Evolutionary conservation across 2,329 filamentous ascomycete genomes (phyloP).

Genomic region (Cadophora sp.): DNA sequence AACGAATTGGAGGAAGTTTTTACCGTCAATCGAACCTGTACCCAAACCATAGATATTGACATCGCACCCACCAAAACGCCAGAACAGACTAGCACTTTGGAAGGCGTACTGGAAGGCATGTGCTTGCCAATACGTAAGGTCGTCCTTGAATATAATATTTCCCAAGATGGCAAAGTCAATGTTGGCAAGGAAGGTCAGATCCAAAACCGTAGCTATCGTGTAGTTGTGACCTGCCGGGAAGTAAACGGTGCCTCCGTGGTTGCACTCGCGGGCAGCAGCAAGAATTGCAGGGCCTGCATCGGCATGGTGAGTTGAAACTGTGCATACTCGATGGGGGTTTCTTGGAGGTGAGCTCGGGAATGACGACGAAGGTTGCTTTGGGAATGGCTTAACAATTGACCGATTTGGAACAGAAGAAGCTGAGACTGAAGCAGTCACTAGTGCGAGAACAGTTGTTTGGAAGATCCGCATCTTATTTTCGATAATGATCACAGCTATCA

Average conservation of each 20-base stretch:
- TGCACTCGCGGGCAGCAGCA: conserved; percentile 57
- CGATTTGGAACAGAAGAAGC: no score
- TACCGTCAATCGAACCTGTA: conserved; percentile 39
- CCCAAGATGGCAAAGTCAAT: conserved; percentile 58
- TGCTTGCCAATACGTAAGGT: conserved; percentile 64
- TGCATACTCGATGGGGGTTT: neutral
- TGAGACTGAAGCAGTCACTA: no score
- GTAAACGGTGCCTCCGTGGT: conserved; percentile 63
- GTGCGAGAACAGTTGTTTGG: no score
- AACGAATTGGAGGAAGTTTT: no score
- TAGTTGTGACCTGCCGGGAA: conserved; percentile 57
- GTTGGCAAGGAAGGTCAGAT: conserved; percentile 61
- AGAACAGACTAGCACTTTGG: conserved; percentile 65
- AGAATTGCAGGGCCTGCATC: conserved; percentile 50
- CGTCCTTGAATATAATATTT: conserved; percentile 54
- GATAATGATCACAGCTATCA: no score
- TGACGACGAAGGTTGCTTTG: neutral
- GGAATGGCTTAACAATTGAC: no score
- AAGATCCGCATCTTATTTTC: no score
- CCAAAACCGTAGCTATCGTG: conserved; percentile 60
- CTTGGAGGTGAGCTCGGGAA: neutral
- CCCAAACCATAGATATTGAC: conserved; percentile 65
- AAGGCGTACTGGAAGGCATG: conserved; percentile 57
- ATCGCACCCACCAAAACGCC: conserved; percentile 62
- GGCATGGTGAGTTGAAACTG: neutral